Conservation (phyloP, 768 basidiomycete genomes). For the Omphalotus guepiniiformis region DNA sequence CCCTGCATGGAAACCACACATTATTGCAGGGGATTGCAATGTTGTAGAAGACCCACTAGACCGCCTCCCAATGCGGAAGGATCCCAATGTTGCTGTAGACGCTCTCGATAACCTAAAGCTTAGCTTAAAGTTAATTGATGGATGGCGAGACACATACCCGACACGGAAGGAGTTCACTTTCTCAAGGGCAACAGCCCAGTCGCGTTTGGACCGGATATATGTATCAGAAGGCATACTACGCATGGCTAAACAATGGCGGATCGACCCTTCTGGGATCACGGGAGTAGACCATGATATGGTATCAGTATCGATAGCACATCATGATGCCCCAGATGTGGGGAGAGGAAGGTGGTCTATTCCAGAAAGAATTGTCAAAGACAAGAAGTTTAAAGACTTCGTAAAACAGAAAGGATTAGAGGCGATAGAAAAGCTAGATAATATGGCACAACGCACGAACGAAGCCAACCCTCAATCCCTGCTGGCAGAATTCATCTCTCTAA, state of each 20-base stretch:
- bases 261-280: slow-evolving; percentile 13
- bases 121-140: slow-evolving; percentile 19
- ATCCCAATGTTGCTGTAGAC: slow-evolving; percentile 10
- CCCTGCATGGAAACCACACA: slow-evolving; percentile 20
- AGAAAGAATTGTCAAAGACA: slow-evolving; percentile 15
- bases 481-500: slow-evolving; percentile 4
- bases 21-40: slow-evolving; percentile 40
- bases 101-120: slow-evolving; percentile 20
- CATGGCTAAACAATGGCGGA: slow-evolving; percentile 22
- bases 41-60: slow-evolving; percentile 35
- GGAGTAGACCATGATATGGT: slow-evolving; percentile 30
- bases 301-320: slow-evolving; percentile 15
- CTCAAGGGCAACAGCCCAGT: slow-evolving; percentile 16
- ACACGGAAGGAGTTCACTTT: slow-evolving; percentile 22
- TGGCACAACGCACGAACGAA: slow-evolving; percentile 1
- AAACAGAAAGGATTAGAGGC: slow-evolving; percentile 1
- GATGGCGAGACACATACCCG: slow-evolving; percentile 28
- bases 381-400: slow-evolving; percentile 7
- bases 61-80: slow-evolving; percentile 21
- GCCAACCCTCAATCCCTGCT: slow-evolving; percentile 10
- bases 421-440: slow-evolving; percentile 1
- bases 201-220: slow-evolving; percentile 36
- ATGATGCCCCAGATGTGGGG: slow-evolving; percentile 23
- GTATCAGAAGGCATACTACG: slow-evolving; percentile 10
- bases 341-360: slow-evolving; percentile 30